Evolutionary conservation across 2,329 filamentous ascomycete species (phyloP), one percentile per base, ranked within the genome.

Genomic region (Trichoderma sp.): DNA sequence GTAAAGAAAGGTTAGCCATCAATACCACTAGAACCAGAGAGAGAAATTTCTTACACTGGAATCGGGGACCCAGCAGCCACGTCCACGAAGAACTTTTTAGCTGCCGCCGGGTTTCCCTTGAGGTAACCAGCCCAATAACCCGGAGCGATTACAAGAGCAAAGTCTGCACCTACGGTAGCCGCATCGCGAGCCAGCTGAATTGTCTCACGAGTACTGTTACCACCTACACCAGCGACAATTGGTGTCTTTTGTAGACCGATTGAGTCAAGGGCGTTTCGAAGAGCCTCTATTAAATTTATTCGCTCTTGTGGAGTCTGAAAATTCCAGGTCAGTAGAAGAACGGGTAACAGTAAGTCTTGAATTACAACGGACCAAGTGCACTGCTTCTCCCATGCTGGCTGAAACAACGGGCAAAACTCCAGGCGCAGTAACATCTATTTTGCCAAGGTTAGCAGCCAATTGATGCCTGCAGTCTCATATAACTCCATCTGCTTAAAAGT

Each of bases 331-430:
- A 52, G 34, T 12, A 9, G 17, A 17, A 1, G 13, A 37, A 5
- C 4, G 12, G 13, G 5, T 5, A 7, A 15, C 35, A 2, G 32
- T 0, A 13, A 5, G 9, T 7, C 5, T 8, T 13, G 10, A 5
- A 22, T 5, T 48, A 8, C 32, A 37, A 37, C 59, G 34, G 19
- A 63, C 59, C 42, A 63, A 37, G 19, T 63, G 59, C 4, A 63
- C 59, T 8, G 59, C 59, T 27, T 63, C 59, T 25, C 59, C 59
- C 59, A 63, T 63, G 59, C 59, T 52, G 17, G 59, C 59, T 17
- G 59, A 63, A 32, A 63, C 59, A 52, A 63, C 15, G 7, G 59
- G 59, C 2, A 63, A 52, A 12, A 63, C 5, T n/a, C 59, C 59
- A 4, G 59, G 32, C 0, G 29, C 5, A 25, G 45, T 35, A n/a